A percentile compares a stretch with the other conserved stretches of the same genome.
These are phyloP conservation scores for Trametes meyenii DNA, from an alignment of 768 basidiomycete genomes.

Conservation along the genomic window DNA sequence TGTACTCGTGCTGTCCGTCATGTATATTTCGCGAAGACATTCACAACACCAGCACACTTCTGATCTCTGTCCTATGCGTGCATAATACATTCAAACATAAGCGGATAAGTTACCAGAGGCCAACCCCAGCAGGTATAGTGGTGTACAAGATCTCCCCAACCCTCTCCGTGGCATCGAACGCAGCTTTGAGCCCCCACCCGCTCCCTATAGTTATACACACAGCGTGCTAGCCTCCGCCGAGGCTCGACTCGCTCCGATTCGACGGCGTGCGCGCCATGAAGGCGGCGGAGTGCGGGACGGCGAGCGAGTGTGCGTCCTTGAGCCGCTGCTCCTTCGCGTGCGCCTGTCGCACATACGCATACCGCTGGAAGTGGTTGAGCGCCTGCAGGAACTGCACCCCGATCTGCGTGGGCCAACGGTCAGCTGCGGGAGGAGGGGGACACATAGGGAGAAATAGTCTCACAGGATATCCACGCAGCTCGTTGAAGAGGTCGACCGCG, in stretches of 20 bases:
- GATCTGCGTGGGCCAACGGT: constrained; percentile 49
- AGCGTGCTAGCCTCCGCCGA: constrained; percentile 36
- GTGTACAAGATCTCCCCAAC: background rate
- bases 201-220: background rate
- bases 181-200: background rate
- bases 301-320: constrained; percentile 40
- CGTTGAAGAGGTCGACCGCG: constrained; percentile 84
- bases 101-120: background rate
- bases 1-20: no score
- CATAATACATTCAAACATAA: background rate
- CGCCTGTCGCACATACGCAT: constrained; percentile 84
- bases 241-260: constrained; percentile 49
- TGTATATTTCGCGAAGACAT: no score
- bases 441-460: constrained; percentile 30
- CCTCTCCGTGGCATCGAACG: background rate
- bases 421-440: background rate
- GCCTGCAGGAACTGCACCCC: constrained; percentile 76
- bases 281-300: constrained; percentile 34
- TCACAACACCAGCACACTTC: no score
- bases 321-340: constrained; percentile 57
- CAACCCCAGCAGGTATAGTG: background rate
- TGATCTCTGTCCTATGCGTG: background rate
- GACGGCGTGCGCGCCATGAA: constrained; percentile 44
- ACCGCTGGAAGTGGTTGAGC: constrained; percentile 88
- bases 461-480: constrained; percentile 76